Base-by-base conservation (phyloP, 2,329 filamentous ascomycete genomes). In the Helminthosporium solani region DNA sequence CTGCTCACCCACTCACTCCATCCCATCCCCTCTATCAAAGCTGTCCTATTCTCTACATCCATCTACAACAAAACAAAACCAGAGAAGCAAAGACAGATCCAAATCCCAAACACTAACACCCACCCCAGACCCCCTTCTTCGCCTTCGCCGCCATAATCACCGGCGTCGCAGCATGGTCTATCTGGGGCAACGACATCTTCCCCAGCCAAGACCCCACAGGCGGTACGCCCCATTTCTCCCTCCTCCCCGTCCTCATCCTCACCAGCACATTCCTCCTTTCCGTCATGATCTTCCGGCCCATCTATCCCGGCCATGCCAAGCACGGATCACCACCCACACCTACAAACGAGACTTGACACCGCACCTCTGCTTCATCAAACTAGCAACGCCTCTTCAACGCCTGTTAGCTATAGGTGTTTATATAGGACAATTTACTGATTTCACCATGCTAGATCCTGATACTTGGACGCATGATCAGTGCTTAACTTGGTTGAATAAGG, bases 121-220 rank as follows among this genome's bases (percentile, higher is more conserved):
- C 23, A 25, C 23, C 56, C 30, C 33, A 70, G 66, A 57, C 55
- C 8, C 66, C 69, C 12, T 70, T 72, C 50, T 67, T 72, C 36
- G 67, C 64, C 15, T 96, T 96, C 66, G 84, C 87, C 3, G 88
- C 87, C 8, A 79, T 95, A 42, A 81, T 96, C 12, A 87, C 88
- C 6, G 89, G 87, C 2, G 90, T 87, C 2, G 87, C 90, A 14
- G 83, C 82, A 33, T 96, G 87, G 86, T 81, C 82, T 15, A 92
- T 96, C 59, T 95, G 87, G 85, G 90, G 90, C 46, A 79, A 82
- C 42, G 89, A 92, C 53, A 80, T 96, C 62, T 95, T 96, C 61
- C 91, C 91, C 1, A 70, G 80, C 3, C 76, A 84, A 54, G 90
- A 96, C 65, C 90, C 91, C n/a, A 88, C 76, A 21, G 90, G 90